Base-by-base conservation (phyloP, 345 rosid species). In the Crucihimalaya himalaica region DNA sequence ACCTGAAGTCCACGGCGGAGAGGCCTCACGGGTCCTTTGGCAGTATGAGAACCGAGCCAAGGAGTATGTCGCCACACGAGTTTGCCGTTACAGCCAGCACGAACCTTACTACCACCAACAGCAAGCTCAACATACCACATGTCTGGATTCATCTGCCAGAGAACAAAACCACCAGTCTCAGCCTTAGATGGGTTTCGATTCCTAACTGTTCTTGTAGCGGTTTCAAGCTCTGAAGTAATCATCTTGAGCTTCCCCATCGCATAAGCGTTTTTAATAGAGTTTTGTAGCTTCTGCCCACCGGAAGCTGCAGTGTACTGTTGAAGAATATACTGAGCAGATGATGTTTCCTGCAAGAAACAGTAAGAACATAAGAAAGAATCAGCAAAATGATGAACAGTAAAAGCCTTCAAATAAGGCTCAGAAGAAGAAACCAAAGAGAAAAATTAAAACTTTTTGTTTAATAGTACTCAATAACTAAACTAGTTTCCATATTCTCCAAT, bases 111-210 rank as follows among this genome's bases (percentile, higher is more conserved):
- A 45, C 90, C 96, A 29, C 93, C 97, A 9, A 88, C 97, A 2
- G 97, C 86, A 70, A 89, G 89, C 73, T 89, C 97, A 42, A 92
- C 97, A 72, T 92, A 92, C 97, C 97, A 92, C 93, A 87, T 89
- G 56, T 89, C 97, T 8, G 97, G 97, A 82, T 89, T 79, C 97
- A 92, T 92, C 83, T 92, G 96, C 97, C 97, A 92, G 12, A 92
- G 96, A 61, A 92, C 97, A 54, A 92, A 92, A 5, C 97, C 93
- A 18, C 97, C 97, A 0, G 89, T 78, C 74, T 92, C 96, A 3
- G 85, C 84, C 50, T 86, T 80, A 0, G 91, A 77, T 48, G 84
- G 80, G 61, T 81, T 85, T 14, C 89, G 80, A 48, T 85, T 89
- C 87, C 83, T 88, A 52, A 92, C 87, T 0, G 89, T 92, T 81